Conservation (phyloP, 495 filamentous ascomycete species). For the Neurospora sp. region DNA sequence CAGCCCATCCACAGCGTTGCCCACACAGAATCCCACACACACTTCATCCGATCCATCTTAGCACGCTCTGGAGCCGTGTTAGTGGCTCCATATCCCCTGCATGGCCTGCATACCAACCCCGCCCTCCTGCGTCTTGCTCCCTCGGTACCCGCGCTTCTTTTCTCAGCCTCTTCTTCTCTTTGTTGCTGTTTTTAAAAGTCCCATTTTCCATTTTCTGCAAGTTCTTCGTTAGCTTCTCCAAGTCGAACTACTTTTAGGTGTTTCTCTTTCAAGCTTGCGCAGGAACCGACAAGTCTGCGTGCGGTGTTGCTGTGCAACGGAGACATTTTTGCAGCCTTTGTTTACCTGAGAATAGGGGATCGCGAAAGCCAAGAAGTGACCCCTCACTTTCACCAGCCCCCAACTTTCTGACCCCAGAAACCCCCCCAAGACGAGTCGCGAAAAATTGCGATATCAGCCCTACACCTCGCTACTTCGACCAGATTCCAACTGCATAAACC, state of each 20-base stretch:
- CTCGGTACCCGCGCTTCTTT: background rate
- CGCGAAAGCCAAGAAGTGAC: background rate
- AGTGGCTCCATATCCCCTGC: background rate
- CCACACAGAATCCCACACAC: background rate
- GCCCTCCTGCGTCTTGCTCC: background rate
- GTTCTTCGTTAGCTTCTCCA: background rate
- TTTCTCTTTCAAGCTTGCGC: background rate
- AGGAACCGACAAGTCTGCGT: background rate
- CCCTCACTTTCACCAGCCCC: background rate
- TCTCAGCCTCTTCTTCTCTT: background rate
- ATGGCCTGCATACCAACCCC: background rate
- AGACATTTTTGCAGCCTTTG: background rate
- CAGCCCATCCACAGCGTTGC: background rate
- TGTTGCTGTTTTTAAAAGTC: background rate
- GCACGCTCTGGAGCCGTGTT: background rate
- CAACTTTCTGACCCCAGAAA: background rate
- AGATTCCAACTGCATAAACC: background rate
- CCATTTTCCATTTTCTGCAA: background rate
- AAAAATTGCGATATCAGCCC: background rate
- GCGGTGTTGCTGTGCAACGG: background rate
- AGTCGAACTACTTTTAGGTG: background rate
- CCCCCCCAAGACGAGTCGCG: background rate
- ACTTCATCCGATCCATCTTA: background rate
- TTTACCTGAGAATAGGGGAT: background rate
- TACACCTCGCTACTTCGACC: background rate